Evolutionary conservation across 2,329 filamentous ascomycete genomes (phyloP), one percentile per base, ranked within the genome.

Genomic region (Pezicula radicicola): DNA sequence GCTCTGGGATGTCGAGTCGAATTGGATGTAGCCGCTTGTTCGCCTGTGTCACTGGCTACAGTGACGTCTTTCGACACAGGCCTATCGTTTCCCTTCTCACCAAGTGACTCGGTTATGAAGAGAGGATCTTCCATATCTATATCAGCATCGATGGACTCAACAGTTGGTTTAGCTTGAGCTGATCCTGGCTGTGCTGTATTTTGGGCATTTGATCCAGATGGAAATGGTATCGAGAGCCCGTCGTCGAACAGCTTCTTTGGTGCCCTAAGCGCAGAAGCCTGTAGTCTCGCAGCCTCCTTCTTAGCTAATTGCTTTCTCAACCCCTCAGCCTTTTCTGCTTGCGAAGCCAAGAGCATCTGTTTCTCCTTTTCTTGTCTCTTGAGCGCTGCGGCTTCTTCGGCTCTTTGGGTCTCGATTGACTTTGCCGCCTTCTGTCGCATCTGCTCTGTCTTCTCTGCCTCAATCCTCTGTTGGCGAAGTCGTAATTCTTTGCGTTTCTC

Each of bases 201-300:
- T 10, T 13, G 30, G 30, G 30, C 7, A 33, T 33, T 33, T 3
- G 30, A 3, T 33, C 12, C 12, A 13, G 30, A 33, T 33, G 9
- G 30, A 33, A 1, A 4, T 33, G 30, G 9, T 33, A 13, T 33
- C 10, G 7, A 33, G 12, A 13, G 9, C 30, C 12, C 35, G 6
- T 47, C 40, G n/a, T 13, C 13, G 4, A 46, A 27, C 25, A 30
- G n/a, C 5, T 52, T 7, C 30, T 55, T 60, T 6, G 56, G 39
- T 33, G 48, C 36, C 10, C 33, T 57, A 12, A 60, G 40, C 21
- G 52, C 52, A n/a, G 52, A 39, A 36, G 55, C 51, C 48, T 55
- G 52, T 21, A 48, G 53, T 33, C 55, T 59, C 5, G 52, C 35
- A 37, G 49, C 46, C 25, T 60, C 59, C 47, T 54, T 37, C 49